Conservation (phyloP, 2,329 filamentous ascomycete genomes). For the Alternaria sp. region DNA sequence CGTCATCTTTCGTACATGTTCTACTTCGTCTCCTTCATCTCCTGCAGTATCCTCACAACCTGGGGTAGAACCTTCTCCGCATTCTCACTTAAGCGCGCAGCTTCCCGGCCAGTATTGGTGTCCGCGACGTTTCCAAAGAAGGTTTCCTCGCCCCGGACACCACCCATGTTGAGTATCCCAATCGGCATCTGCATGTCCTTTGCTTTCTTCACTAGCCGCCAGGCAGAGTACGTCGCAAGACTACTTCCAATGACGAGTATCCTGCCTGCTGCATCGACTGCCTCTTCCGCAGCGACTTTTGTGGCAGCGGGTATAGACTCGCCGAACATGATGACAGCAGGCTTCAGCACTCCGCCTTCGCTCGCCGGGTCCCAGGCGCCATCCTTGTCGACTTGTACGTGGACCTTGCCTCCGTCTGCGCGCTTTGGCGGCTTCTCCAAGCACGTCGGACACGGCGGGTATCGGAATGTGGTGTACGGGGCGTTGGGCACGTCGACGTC, state of each 20-base stretch:
- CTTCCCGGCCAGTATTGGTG: conserved; percentile 44
- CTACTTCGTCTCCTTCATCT: conserved; percentile 11
- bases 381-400: conserved; percentile 75
- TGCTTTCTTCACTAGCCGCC: conserved; percentile 84
- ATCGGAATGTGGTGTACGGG: conserved; percentile 87
- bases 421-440: conserved; percentile 68
- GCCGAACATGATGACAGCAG: conserved; percentile 95
- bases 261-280: conserved; percentile 74
- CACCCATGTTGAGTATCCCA: conserved; percentile 86
- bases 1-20: neutral
- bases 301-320: conserved; percentile 77
- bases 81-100: conserved; percentile 50
- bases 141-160: conserved; percentile 77
- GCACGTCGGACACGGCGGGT: conserved; percentile 87
- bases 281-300: conserved; percentile 78
- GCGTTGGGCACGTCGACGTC: conserved; percentile 90
- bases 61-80: conserved; percentile 48
- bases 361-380: conserved; percentile 71
- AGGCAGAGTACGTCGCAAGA: conserved; percentile 93
- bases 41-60: conserved; percentile 35
- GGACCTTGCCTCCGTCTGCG: conserved; percentile 56
- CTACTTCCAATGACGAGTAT: conserved; percentile 87
- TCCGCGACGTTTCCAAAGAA: conserved; percentile 68
- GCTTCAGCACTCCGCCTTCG: conserved; percentile 81
- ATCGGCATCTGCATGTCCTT: conserved; percentile 84